phyloP scores from a whole-genome alignment of 192 early-diverging fungal genomes.

The Backusella liffmaniae region DNA sequence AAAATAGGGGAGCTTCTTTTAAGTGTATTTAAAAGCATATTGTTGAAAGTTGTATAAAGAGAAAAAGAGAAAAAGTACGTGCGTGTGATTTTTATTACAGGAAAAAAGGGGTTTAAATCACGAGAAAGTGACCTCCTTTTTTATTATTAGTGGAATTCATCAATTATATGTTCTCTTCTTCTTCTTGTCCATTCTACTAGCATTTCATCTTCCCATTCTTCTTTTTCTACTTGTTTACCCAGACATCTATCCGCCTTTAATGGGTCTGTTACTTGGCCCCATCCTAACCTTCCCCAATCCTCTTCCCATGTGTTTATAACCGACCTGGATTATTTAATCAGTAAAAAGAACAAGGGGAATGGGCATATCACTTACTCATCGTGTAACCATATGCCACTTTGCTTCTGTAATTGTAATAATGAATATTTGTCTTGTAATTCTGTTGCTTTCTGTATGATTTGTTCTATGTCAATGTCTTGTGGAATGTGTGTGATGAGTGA shows the following conservation, averaged over 20 bases:
- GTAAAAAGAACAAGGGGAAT: not conserved
- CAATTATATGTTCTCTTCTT: constrained; percentile 2
- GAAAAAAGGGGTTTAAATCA: not conserved
- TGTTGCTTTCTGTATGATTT: constrained; percentile 40
- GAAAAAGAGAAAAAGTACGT: not conserved
- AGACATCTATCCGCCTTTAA: constrained; percentile 26
- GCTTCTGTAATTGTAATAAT: constrained; percentile 44
- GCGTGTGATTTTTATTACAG: not conserved
- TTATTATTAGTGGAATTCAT: not conserved
- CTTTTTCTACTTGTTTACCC: constrained; percentile 11
- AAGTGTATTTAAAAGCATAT: constrained; percentile 6
- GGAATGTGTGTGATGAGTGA: constrained; percentile 53
- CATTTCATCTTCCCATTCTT: constrained; percentile 45
- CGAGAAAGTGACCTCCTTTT: not conserved
- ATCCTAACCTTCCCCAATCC: constrained; percentile 23
- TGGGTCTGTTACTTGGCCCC: constrained; percentile 28
- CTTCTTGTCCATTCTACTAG: constrained; percentile 23
- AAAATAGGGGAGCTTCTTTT: not conserved
- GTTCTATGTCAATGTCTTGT: constrained; percentile 44
- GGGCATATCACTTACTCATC: constrained; percentile 38
- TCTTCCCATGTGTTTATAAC: constrained; percentile 35
- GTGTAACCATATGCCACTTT: constrained; percentile 42
- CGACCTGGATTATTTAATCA: constrained; percentile 16
- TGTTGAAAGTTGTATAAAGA: not conserved
- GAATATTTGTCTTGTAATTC: constrained; percentile 42